Percentiles rank a stretch among this genome's conserved stretches.
These are phyloP conservation scores for bread wheat (Triticum aestivum) DNA, from an alignment of 176 grass and related monocot species.

Conservation along the genomic window DNA sequence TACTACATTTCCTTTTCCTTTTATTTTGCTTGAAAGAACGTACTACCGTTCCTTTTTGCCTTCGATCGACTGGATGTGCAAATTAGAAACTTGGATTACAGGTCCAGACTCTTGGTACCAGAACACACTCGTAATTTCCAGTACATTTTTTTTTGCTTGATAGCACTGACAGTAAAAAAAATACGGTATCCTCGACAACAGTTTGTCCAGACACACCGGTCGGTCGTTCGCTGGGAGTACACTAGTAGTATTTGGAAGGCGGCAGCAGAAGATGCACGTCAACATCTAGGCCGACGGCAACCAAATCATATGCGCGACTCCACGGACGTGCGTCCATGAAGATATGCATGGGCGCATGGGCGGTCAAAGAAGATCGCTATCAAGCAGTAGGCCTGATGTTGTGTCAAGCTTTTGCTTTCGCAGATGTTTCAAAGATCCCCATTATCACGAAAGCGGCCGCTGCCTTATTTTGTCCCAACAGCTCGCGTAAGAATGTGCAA, in stretches of 20 bases:
- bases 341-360: neutral
- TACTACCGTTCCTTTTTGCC: neutral
- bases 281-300: conserved; percentile 12
- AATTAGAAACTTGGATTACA: neutral
- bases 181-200: too few species aligned
- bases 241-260: neutral
- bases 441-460: conserved; percentile 14
- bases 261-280: neutral
- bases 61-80: neutral
- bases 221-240: neutral
- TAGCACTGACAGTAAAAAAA: too few species aligned
- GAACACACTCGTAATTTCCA: neutral
- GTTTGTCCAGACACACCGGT: neutral
- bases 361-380: conserved; percentile 28
- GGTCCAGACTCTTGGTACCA: neutral
- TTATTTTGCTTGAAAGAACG: too few species aligned
- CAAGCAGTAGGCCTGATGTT: conserved; percentile 21
- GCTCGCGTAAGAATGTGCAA: neutral
- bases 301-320: neutral
- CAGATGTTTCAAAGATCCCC: conserved; percentile 40
- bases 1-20: too few species aligned
- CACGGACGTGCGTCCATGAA: neutral
- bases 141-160: too few species aligned
- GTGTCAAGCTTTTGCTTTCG: conserved; percentile 46
- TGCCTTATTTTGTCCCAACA: conserved; percentile 14